Evolutionary conservation across 129 eudicot species (phyloP), one percentile per base, ranked within the genome.

Genomic region (Mikania micrantha): DNA sequence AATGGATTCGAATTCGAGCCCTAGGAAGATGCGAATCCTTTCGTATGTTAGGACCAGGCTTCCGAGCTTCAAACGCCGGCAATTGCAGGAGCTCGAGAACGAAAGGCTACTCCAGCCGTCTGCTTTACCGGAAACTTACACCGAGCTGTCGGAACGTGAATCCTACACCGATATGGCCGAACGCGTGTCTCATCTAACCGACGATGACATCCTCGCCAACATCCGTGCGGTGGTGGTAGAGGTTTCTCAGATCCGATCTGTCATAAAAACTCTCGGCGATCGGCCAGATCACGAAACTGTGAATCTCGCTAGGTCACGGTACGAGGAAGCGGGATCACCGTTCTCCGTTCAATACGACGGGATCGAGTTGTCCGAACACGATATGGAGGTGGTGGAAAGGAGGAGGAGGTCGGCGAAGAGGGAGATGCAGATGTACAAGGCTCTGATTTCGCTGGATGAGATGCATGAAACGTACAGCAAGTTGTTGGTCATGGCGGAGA

Each of bases 231-330:
- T 95, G 19, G 91, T 88, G 9, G 73, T 81, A 7, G 94, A 85
- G 44, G 95, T 91, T 8, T 65, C 85, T 1, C 87, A 88, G 78
- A 82, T 95, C 42, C 87, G 98, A 39, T 83, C 96, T n/a, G 68
- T 84, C 3, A 82, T 91, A 45, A 77, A 61, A 22, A 67, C 82
- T 3, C 85, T 91, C 0, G 98, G 96, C 6, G 78, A 78, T 2
- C 88, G 95, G 3, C 91, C 96, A 13, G 94, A 88, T 60, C 96
- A 82, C 9, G 98, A 91, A 77, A 21, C 94, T 0, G 88, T 91
- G 9, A 96, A 88, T 28, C 36, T 48, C 11, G 98, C 98, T 1
- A 79, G 74, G 68, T 64, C 76, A 3, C 77, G 65, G 40, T 52
- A 88, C 11, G 78, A 82, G 0, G 91, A 91, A 60, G 85, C 90